A percentile compares a stretch with the other conserved stretches of the same genome.
phyloP scores from a whole-genome alignment of 192 early-diverging fungal species.

The Diversispora epigaea region DNA sequence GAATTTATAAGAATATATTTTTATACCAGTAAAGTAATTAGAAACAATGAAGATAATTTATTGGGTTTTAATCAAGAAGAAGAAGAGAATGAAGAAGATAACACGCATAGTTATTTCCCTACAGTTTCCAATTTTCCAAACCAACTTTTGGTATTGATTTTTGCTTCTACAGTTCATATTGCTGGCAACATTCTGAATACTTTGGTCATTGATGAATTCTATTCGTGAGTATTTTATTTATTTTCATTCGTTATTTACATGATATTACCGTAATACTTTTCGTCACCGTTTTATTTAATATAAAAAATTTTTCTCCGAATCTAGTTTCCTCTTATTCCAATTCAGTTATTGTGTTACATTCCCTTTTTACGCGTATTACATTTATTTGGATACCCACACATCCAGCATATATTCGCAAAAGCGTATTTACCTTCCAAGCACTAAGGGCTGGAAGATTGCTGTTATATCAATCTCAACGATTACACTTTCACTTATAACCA shows the following conservation, averaged over 20 bases:
- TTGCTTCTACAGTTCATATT: background rate
- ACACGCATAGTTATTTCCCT: background rate
- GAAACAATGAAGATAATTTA: background rate
- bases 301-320: background rate
- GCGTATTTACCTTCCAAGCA: constrained; percentile 19
- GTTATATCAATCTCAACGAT: background rate
- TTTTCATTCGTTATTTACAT: background rate
- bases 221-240: background rate
- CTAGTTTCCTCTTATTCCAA: background rate
- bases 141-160: background rate
- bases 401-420: constrained; percentile 1
- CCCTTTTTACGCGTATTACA: constrained; percentile 1
- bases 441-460: background rate
- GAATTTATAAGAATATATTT: constrained; percentile 2
- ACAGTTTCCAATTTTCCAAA: background rate
- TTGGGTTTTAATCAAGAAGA: background rate
- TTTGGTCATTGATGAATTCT: too few relatives aligned
- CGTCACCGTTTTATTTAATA: background rate
- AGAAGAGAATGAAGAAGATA: background rate
- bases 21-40: background rate
- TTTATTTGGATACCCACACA: background rate
- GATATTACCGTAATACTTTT: background rate
- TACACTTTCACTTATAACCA: background rate
- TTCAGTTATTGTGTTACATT: background rate
- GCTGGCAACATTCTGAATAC: constrained; percentile 6